Evolutionary conservation across 306 rosid species (phyloP).

Genomic region (Ormosia semicastrata): DNA sequence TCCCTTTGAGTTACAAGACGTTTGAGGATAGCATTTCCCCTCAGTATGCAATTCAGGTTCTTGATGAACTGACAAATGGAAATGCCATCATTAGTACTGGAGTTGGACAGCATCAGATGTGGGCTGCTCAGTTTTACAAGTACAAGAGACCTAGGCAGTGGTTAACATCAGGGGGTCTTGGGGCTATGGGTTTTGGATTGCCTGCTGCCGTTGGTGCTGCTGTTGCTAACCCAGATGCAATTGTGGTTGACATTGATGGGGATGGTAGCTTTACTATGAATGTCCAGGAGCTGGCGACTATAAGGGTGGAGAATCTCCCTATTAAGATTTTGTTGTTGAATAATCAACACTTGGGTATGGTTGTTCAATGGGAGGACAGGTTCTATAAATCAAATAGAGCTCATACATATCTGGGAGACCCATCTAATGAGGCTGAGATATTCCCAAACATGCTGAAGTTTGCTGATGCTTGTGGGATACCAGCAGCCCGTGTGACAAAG

Average conservation of each 20-base stretch:
- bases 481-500: constrained; percentile 68
- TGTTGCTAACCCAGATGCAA: constrained; percentile 62
- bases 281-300: constrained; percentile 80
- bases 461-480: constrained; percentile 82
- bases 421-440: constrained; percentile 59
- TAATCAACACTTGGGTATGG: constrained; percentile 97
- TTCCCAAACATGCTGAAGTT: constrained; percentile 81
- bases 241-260: constrained; percentile 87
- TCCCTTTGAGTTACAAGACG: constrained; percentile 68
- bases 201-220: constrained; percentile 94
- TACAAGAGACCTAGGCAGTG: constrained; percentile 80
- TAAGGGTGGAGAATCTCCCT: constrained; percentile 77
- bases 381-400: constrained; percentile 86
- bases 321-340: constrained; percentile 74
- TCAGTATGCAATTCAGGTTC: constrained; percentile 78
- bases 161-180: constrained; percentile 85
- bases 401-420: constrained; percentile 82
- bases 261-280: constrained; percentile 94
- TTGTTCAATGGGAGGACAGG: constrained; percentile 90
- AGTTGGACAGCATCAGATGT: constrained; percentile 91
- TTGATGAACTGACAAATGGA: constrained; percentile 81
- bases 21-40: constrained; percentile 75
- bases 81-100: constrained; percentile 83
- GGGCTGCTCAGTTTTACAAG: constrained; percentile 91
- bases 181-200: constrained; percentile 94